Base-by-base conservation (phyloP, 352 stramenopile genomes). In the Phytophthora melonis region DNA sequence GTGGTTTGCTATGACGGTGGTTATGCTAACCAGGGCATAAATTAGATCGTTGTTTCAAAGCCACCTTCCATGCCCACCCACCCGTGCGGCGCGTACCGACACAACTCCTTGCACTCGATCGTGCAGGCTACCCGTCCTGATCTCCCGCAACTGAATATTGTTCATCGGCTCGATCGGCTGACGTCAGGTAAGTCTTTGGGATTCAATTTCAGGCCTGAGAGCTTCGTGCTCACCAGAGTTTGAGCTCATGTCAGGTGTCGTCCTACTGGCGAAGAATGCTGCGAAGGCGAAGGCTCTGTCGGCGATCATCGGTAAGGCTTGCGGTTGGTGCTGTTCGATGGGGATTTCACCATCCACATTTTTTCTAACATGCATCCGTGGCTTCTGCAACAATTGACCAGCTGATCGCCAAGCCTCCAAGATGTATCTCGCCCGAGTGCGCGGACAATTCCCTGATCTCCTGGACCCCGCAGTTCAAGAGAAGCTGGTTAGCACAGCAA, bases 141-240 rank as follows among this genome's bases (percentile, higher is more conserved):
- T 63, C 75, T 97, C 43, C 73, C 77, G 8, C 66, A 86, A 61
- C 80, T 98, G 19, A 84, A 95, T 68, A 93, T 98, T 53, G 94
- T 99, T 54, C 96, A 99, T 83, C 96, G 97, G 18, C 84, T 99
- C 14, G 97, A 99, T 86, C 88, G 96, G 14, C 87, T 99, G 36
- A 99, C 97, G 16, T 99, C 95, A 16, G 97, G 97, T 79, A 73
- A 30, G 30, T 27, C 60, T 6, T 30, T 34, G 13, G 21, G 21
- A 36, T 36, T 7, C 30, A 36, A 36, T 36, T 36, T 36, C 30
- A 36, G 30, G 7, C 30, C 7, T 36, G 30, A 36, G 30, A 36
- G 8, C 27, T 36, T 36, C 7, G 2, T 36, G 30, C 30, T 36
- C 30, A 36, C 30, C 7, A 36, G 30, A 36, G 30, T 36, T 36